Conservation (phyloP, 2,329 filamentous ascomycete genomes). For the Sclerotinia glacialis region DNA sequence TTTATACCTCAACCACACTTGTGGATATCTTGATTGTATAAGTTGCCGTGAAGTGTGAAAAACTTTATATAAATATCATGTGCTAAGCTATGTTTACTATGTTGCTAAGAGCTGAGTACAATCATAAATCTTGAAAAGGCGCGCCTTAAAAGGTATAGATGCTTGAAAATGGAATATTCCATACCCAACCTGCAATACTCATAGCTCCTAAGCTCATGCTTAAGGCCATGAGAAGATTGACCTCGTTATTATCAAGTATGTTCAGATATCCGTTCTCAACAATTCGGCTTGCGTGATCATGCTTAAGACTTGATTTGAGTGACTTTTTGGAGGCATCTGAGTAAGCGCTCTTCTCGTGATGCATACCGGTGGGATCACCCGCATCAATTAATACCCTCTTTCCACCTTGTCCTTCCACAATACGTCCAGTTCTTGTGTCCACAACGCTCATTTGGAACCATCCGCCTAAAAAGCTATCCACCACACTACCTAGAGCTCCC, state of each 20-base stretch:
- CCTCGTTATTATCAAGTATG: constrained; percentile 88
- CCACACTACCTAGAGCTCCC: constrained; percentile 74
- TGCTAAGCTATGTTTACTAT: background rate
- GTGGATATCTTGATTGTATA: background rate
- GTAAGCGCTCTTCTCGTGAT: constrained; percentile 40
- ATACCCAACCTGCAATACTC: constrained; percentile 58
- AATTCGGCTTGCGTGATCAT: constrained; percentile 49
- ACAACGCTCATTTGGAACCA: constrained; percentile 81
- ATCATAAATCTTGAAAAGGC: background rate
- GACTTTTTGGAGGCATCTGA: constrained; percentile 52
- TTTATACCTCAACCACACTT: background rate
- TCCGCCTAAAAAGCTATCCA: constrained; percentile 86
- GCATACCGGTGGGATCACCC: constrained; percentile 35
- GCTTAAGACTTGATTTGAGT: constrained; percentile 52
- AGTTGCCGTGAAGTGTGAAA: background rate
- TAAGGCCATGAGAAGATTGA: constrained; percentile 89
- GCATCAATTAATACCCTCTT: constrained; percentile 51
- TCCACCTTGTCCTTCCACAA: constrained; percentile 83
- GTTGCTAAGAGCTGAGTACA: background rate
- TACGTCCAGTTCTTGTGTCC: constrained; percentile 78
- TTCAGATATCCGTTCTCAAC: constrained; percentile 65
- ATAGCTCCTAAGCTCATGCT: constrained; percentile 79
- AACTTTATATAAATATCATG: background rate
- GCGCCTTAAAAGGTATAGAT: constrained; percentile 10
- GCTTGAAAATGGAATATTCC: constrained; percentile 50